Evolutionary conservation across 306 rosid species (phyloP), one percentile per base, ranked within the genome.

Genomic region (Vachellia collinsii): DNA sequence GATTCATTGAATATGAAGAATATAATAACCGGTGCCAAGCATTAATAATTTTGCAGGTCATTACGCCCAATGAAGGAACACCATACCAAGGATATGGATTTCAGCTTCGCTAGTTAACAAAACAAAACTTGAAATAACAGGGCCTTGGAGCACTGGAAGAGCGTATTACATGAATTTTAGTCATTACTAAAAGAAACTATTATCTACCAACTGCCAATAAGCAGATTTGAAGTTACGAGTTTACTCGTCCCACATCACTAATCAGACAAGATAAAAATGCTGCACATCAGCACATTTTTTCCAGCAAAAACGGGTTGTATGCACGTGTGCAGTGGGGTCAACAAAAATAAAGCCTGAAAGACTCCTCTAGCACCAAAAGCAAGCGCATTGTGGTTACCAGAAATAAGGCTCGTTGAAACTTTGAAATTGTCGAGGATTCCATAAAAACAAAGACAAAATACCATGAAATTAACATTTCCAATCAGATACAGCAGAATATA

Each of bases 401-500:
- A 82, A 77, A 84, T 68, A 78, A 80, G 81, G 84, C 80, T 73
- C 34, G 75, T 77, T 59, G 63, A 81, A 82, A 78, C 82, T 70
- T 67, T 23, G 69, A 86, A 73, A 69, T 77, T 47, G 68, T 36
- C 51, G 78, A 63, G 36, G 75, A 88, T 70, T 79, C 70, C 51
- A 62, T 62, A 14, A 14, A 62, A 62, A 62, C 19, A 83, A 48
- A 86, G 80, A 77, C 86, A 84, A 72, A 77, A 87, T 71, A 83
- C 75, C 92, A 82, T 86, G 85, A 87, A 87, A 75, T 85, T 84
- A 84, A 82, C 79, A 79, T 23, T 87, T 85, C 46, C 81, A 81
- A 79, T 84, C 87, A 72, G 81, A 83, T 79, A 80, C 86, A 85
- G 73, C 36, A 39, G 80, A 70, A 82, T 85, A 88, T 80, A 74